Base-by-base conservation (phyloP, 495 filamentous ascomycete species). In the Xylaria intraflava region DNA sequence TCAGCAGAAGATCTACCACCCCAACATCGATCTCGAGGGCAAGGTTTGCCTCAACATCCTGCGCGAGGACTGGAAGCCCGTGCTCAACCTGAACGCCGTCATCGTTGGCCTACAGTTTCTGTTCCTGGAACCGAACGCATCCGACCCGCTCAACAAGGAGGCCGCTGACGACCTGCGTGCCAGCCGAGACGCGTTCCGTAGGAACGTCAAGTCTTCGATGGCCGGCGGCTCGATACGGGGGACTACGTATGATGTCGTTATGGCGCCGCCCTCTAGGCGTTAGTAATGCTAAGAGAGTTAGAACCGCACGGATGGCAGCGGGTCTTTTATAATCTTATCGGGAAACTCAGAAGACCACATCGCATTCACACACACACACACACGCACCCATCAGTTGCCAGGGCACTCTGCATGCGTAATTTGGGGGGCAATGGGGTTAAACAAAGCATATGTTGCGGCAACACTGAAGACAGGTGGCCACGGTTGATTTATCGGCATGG, bases 41-140 rank as follows among this genome's bases (percentile, higher is more conserved):
- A 98, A 98, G 65, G 90, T 98, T 12, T 98, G 93, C 74, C 69
- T 98, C 60, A 98, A 98, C 66, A 97, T 98, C 54, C 71, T 98
- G 62, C 76, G 93, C 51, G 93, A 97, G 75, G 93, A 98, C 74
- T 98, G 93, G 93, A 97, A 96, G 74, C 93, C 93, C 0, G 93
- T 97, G 19, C 74, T 98, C 66, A 97, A 97, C 66, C 69, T 98
- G 62, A 95, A 96, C 69, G 91, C 93, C 11, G 90, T 96, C 24
- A 92, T 98, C 62, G 90, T 98, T 19, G 93, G 93, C 22, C 72
- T 98, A 68, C 93, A 97, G 86, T 96, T 96, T 70, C 77, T 98
- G 36, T 98, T 97, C 76, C 85, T 98, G 26, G 93, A 98, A 68
- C 93, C 93, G 9, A 98, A 98, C 66, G 89, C 93, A 6, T 87